These are phyloP conservation scores for Heterobasidion occidentale DNA, from an alignment of 1,284 basidiomycete genomes.

Conservation along the genomic window DNA sequence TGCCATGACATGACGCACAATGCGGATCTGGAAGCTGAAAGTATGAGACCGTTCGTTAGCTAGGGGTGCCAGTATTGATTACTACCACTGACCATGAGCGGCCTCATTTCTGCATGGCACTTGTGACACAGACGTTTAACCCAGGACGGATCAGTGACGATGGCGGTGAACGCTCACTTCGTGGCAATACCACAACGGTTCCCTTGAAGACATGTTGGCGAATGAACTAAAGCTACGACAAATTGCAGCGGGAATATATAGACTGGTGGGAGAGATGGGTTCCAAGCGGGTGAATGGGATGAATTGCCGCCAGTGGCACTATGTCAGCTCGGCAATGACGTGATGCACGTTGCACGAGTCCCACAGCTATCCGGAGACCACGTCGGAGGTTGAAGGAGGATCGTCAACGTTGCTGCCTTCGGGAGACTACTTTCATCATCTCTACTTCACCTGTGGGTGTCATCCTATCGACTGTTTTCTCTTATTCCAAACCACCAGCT, in stretches of 20 bases:
- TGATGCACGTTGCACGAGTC: not conserved
- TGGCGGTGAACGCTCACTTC: constrained; percentile 35
- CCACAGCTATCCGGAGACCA: no score
- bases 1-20: constrained; percentile 63
- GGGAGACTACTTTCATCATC: no score
- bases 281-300: not conserved
- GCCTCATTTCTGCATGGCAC: constrained; percentile 76
- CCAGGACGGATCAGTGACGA: constrained; percentile 7
- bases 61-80: not conserved
- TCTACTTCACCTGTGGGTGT: no score
- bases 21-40: constrained; percentile 64
- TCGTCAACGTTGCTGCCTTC: no score
- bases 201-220: constrained; percentile 52
- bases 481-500: no score
- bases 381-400: no score
- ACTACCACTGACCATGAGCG: constrained; percentile 55
- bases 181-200: constrained; percentile 74
- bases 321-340: not conserved
- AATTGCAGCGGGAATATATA: not conserved
- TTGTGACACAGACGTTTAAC: constrained; percentile 18
- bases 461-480: no score
- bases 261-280: not conserved
- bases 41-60: constrained; percentile 4
- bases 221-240: not conserved
- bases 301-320: not conserved